These are phyloP conservation scores for Acanthamoeba lenticulata DNA, from an alignment of 208 protist genomes.

Conservation along the genomic window DNA sequence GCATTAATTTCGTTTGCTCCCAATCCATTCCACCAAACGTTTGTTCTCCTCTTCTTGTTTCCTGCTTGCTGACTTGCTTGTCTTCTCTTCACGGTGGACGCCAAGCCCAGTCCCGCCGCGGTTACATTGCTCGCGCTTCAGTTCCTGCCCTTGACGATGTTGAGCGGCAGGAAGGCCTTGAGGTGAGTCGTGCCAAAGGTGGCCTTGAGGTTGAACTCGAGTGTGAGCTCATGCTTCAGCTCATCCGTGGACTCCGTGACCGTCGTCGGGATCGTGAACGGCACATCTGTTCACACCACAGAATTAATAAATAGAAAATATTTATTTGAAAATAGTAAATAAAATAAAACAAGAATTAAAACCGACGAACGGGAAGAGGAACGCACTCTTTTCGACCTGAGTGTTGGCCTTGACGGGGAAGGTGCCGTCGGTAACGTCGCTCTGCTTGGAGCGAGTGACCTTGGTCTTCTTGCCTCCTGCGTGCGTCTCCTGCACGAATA, in stretches of 20 bases:
- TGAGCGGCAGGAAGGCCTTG: constrained; percentile 31
- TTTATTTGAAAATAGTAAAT: too few relatives aligned
- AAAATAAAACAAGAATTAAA: too few relatives aligned
- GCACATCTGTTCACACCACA: constrained; percentile 6
- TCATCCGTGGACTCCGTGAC: constrained; percentile 17
- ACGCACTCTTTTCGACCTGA: background rate
- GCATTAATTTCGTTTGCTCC: too few relatives aligned
- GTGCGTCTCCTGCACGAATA: background rate
- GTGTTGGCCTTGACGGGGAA: constrained; percentile 36
- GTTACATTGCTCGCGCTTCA: too few relatives aligned
- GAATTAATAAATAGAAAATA: too few relatives aligned
- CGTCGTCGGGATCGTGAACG: background rate
- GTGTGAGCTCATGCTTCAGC: constrained; percentile 1
- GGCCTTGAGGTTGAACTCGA: constrained; percentile 34
- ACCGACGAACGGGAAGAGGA: background rate
- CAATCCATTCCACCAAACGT: too few relatives aligned
- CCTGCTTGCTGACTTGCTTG: too few relatives aligned
- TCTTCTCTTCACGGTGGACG: too few relatives aligned
- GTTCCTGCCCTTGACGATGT: background rate
- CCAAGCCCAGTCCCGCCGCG: too few relatives aligned
- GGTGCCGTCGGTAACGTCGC: constrained; percentile 16
- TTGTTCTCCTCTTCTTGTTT: too few relatives aligned
- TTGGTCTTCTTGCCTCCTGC: constrained; percentile 10
- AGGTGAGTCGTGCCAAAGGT: constrained; percentile 23
- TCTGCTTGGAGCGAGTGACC: background rate